phyloP scores from a whole-genome alignment of 2,329 filamentous ascomycete species.

The Claviceps citrina region DNA sequence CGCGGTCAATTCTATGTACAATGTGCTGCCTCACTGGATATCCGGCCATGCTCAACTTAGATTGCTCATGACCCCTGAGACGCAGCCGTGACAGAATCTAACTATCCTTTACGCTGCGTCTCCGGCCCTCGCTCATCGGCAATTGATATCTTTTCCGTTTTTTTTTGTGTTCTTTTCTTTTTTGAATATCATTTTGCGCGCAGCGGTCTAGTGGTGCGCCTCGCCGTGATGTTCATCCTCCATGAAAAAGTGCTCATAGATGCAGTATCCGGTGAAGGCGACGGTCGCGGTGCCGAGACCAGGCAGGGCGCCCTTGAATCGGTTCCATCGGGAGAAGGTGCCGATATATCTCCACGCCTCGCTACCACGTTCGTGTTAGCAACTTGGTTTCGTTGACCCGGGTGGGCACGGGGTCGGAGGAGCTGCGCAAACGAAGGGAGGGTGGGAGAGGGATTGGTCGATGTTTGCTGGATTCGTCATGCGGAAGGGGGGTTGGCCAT shows the following conservation, averaged over 20 bases:
- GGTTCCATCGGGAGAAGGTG: constrained; percentile 73
- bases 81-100: not conserved
- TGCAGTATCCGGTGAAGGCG: constrained; percentile 79
- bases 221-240: constrained; percentile 49
- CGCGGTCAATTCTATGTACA: constrained; percentile 3
- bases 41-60: not conserved
- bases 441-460: constrained; percentile 7
- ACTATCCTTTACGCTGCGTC: not conserved
- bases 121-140: too few relatives aligned
- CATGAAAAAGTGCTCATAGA: constrained; percentile 77
- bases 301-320: constrained; percentile 74
- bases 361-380: constrained; percentile 31
- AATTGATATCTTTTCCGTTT: too few relatives aligned
- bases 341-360: constrained; percentile 92
- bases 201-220: constrained; percentile 23
- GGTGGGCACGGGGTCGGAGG: too few relatives aligned
- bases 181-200: not conserved
- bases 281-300: constrained; percentile 85
- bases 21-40: not conserved
- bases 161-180: not conserved
- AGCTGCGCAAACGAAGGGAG: too few relatives aligned
- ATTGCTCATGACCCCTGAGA: not conserved
- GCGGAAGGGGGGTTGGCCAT: too few relatives aligned
- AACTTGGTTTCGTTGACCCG: too few relatives aligned
- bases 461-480: too few relatives aligned